Evolutionary conservation across 176 grass and related monocot genomes (phyloP).

Genomic region (Rhipidocladum racemiflorum): DNA sequence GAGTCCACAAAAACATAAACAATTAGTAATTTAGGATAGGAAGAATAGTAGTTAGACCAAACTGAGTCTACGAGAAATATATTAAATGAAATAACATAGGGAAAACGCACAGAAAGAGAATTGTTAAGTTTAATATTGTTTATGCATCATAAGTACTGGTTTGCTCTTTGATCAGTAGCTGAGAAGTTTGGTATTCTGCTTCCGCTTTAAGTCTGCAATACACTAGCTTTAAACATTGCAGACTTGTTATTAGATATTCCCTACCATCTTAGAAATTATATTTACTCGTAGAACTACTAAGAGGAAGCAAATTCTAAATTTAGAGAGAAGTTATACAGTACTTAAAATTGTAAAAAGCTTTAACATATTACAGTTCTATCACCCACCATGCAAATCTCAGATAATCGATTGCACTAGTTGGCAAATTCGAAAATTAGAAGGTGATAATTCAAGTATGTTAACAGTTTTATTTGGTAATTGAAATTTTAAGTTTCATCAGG

Average conservation of each 20-base stretch:
- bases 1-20: background rate
- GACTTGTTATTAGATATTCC: background rate
- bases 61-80: background rate
- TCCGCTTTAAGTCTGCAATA: background rate
- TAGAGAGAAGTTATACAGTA: background rate
- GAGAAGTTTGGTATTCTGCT: background rate
- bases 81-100: background rate
- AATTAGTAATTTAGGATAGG: slow-evolving; percentile 16
- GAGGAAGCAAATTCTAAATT: background rate
- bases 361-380: background rate
- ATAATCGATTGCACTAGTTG: background rate
- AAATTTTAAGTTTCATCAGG: background rate
- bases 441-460: background rate
- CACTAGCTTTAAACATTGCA: too few relatives aligned
- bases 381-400: slow-evolving; percentile 6
- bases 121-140: background rate
- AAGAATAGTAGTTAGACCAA: slow-evolving; percentile 6
- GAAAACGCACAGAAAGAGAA: background rate
- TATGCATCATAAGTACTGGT: background rate
- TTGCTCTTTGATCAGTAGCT: background rate
- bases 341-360: background rate
- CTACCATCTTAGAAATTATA: background rate
- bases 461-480: background rate
- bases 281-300: background rate
- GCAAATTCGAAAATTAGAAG: background rate